phyloP scores from a whole-genome alignment of 352 stramenopile species.

The Stramenopiles sp. region DNA sequence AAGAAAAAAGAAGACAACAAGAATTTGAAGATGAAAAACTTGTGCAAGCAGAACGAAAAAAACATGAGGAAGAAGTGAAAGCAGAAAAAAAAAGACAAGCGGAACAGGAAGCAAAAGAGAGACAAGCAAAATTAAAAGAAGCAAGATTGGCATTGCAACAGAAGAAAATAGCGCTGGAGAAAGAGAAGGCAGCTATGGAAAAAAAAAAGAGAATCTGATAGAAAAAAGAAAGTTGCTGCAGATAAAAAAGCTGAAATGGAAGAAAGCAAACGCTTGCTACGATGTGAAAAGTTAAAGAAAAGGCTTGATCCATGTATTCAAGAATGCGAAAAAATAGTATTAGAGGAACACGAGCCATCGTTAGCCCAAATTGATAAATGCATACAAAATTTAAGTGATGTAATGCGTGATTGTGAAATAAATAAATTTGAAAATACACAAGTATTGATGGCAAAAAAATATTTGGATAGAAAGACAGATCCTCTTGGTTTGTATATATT shows the following conservation, averaged over 20 bases:
- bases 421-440: background rate
- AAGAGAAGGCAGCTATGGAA: background rate
- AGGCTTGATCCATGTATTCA: background rate
- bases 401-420: background rate
- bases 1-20: background rate
- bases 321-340: background rate
- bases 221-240: background rate
- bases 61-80: background rate
- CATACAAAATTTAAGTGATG: background rate
- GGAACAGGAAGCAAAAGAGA: background rate
- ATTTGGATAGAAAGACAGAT: background rate
- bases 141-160: background rate
- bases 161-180: background rate
- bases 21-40: background rate
- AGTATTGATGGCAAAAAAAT: background rate
- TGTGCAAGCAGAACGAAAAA: background rate
- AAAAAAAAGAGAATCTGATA: background rate
- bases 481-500: background rate
- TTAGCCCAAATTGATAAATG: background rate
- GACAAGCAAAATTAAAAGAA: background rate
- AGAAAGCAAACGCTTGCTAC: background rate
- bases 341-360: background rate
- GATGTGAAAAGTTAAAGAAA: background rate
- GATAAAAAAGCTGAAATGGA: background rate
- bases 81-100: background rate